Evolutionary conservation across 352 stramenopile species (phyloP).

Genomic region (Pythium myriotylum): DNA sequence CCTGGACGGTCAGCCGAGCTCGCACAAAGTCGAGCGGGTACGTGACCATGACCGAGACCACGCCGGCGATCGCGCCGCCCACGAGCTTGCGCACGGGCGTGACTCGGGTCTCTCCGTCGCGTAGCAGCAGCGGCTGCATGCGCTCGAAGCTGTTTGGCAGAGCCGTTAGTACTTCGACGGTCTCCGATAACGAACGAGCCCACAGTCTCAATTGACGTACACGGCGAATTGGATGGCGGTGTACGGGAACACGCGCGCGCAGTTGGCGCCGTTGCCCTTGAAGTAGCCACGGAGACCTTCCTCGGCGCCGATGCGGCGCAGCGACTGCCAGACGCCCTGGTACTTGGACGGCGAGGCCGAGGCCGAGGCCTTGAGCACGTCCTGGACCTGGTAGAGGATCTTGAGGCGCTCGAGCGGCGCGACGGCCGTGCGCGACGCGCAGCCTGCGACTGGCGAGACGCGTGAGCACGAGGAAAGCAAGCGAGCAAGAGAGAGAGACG

Average conservation of each 20-base stretch:
- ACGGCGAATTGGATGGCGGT: constrained; percentile 77
- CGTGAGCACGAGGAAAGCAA: background rate
- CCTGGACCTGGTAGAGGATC: constrained; percentile 82
- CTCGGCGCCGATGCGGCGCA: constrained; percentile 63
- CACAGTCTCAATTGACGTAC: constrained; percentile 22
- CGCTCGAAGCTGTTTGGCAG: constrained; percentile 60
- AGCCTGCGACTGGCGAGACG: constrained; percentile 74
- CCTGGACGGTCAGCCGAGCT: constrained; percentile 72
- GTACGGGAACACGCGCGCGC: constrained; percentile 77
- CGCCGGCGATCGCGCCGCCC: constrained; percentile 57
- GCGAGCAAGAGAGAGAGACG: constrained; percentile 18
- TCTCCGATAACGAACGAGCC: no score
- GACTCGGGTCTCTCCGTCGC: constrained; percentile 40
- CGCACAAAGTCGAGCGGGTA: constrained; percentile 79
- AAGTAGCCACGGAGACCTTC: constrained; percentile 72
- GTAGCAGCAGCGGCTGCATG: constrained; percentile 53
- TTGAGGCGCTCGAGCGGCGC: constrained; percentile 78
- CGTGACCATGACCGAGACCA: constrained; percentile 68
- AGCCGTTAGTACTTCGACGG: no score
- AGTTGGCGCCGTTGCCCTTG: constrained; percentile 83
- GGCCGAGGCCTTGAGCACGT: constrained; percentile 33
- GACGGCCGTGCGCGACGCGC: constrained; percentile 66
- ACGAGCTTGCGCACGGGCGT: constrained; percentile 55
- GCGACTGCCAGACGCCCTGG: constrained; percentile 51
- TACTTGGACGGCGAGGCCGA: constrained; percentile 38